Conservation (phyloP, 75 land plant species). For the Cryptomeria japonica region DNA sequence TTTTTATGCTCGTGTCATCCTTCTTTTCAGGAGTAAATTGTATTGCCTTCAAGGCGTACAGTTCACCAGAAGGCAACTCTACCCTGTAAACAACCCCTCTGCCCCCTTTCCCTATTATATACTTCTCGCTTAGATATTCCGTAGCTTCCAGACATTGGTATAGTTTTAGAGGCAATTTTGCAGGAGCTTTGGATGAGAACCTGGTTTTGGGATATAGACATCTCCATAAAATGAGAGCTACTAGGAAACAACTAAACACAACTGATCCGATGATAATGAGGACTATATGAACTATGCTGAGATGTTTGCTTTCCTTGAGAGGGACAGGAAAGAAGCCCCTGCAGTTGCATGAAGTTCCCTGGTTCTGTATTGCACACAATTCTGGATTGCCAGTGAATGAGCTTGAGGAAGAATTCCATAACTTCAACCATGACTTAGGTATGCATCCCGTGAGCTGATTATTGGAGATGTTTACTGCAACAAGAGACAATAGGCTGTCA, state of each 20-base stretch:
- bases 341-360: not conserved
- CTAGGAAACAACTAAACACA: not conserved
- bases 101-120: slow-evolving; percentile 63
- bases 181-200: not conserved
- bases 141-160: slow-evolving; percentile 50
- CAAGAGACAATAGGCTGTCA: too few relatives aligned
- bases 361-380: not conserved
- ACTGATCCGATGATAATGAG: not conserved
- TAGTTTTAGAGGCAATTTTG: slow-evolving; percentile 35
- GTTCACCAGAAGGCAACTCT: slow-evolving; percentile 24
- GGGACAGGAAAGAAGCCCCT: not conserved
- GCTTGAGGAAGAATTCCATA: too few relatives aligned
- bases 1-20: slow-evolving; percentile 26
- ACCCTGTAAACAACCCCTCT: slow-evolving; percentile 72
- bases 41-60: slow-evolving; percentile 66
- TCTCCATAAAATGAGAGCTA: not conserved
- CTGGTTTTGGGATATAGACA: not conserved
- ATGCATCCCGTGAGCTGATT: too few relatives aligned
- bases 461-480: too few relatives aligned
- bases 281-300: not conserved
- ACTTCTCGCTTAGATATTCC: slow-evolving; percentile 38
- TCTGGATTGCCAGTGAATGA: not conserved
- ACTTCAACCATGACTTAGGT: too few relatives aligned
- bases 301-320: not conserved
- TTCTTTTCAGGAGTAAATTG: slow-evolving; percentile 17